phyloP scores from a whole-genome alignment of 768 basidiomycete genomes.

The Leccinum obscurum region DNA sequence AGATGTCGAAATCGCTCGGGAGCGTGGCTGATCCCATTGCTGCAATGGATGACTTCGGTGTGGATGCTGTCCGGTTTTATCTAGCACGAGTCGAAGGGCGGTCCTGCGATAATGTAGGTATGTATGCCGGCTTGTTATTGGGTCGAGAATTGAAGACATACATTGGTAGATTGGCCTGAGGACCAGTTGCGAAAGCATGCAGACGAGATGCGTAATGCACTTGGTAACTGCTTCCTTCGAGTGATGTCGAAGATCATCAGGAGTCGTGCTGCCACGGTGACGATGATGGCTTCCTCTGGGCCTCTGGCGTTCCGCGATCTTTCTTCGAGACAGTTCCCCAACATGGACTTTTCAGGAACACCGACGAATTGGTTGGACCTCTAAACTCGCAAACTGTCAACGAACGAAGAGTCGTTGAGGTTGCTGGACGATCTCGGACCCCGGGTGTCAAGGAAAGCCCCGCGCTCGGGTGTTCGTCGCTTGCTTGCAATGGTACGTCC shows the following conservation, averaged over 20 bases:
- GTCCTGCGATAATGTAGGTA: slow-evolving; percentile 76
- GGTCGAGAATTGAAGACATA: neutral
- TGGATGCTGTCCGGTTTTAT: slow-evolving; percentile 80
- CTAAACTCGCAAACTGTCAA: slow-evolving; percentile 17
- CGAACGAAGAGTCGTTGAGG: slow-evolving; percentile 25
- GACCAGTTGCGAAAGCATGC: slow-evolving; percentile 63
- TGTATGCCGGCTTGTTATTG: slow-evolving; percentile 15
- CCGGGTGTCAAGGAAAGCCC: slow-evolving; percentile 56
- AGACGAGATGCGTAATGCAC: slow-evolving; percentile 55
- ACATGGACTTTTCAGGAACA: slow-evolving; percentile 1
- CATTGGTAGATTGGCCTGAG: slow-evolving; percentile 66
- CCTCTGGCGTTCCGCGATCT: slow-evolving; percentile 21
- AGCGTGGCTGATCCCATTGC: slow-evolving; percentile 84
- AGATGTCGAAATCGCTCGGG: slow-evolving; percentile 89
- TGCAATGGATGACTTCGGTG: slow-evolving; percentile 66
- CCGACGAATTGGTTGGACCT: slow-evolving; percentile 9
- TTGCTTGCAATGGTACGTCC: slow-evolving; percentile 69
- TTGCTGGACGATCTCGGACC: slow-evolving; percentile 22
- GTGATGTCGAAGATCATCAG: slow-evolving; percentile 57
- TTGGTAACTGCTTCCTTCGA: slow-evolving; percentile 81
- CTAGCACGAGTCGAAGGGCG: slow-evolving; percentile 79
- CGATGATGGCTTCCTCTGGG: neutral
- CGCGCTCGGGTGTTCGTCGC: slow-evolving; percentile 77
- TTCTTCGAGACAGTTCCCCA: slow-evolving; percentile 14
- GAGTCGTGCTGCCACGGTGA: slow-evolving; percentile 16